These are phyloP conservation scores for Geranomyces variabilis DNA, from an alignment of 192 early-diverging fungal genomes.

Conservation along the genomic window DNA sequence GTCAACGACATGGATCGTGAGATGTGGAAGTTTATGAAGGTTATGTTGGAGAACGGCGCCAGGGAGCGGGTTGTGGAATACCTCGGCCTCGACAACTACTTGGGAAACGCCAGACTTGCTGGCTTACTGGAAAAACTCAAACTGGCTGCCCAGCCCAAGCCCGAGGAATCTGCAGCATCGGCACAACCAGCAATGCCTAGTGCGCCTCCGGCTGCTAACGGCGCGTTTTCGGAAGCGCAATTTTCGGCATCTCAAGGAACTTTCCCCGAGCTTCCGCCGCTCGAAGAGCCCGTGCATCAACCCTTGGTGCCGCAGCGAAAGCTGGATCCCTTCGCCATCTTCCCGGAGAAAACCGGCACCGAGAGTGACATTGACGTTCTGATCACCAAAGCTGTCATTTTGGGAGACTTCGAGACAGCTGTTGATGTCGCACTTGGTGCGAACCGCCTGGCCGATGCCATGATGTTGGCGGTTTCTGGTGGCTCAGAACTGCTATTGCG, in stretches of 20 bases:
- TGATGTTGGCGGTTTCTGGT: slow-evolving; percentile 88
- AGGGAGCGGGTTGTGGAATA: slow-evolving; percentile 81
- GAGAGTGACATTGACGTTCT: slow-evolving; percentile 76
- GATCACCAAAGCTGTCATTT: slow-evolving; percentile 81
- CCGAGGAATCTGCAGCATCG: slow-evolving; percentile 7
- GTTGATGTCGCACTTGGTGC: slow-evolving; percentile 84
- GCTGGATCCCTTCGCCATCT: slow-evolving; percentile 49
- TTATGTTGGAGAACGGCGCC: slow-evolving; percentile 78
- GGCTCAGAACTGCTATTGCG: slow-evolving; percentile 72
- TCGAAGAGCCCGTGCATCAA: slow-evolving; percentile 13
- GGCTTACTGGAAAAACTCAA: slow-evolving; percentile 52
- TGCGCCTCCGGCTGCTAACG: slow-evolving; percentile 17
- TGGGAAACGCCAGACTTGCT: slow-evolving; percentile 66
- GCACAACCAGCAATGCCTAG: slow-evolving; percentile 16
- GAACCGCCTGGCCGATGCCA: slow-evolving; percentile 81
- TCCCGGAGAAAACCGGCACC: slow-evolving; percentile 42
- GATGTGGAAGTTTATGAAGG: slow-evolving; percentile 80
- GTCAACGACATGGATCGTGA: slow-evolving; percentile 48
- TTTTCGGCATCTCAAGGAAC: slow-evolving; percentile 41
- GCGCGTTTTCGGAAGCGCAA: slow-evolving; percentile 24
- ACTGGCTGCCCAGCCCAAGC: slow-evolving; percentile 25
- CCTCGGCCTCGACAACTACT: slow-evolving; percentile 81
- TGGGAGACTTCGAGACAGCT: slow-evolving; percentile 93
- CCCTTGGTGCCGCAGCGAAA: slow-evolving; percentile 12
- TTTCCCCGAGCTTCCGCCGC: slow-evolving; percentile 55